Conservation (phyloP, 352 stramenopile genomes). For the Globisporangium middletonii region DNA sequence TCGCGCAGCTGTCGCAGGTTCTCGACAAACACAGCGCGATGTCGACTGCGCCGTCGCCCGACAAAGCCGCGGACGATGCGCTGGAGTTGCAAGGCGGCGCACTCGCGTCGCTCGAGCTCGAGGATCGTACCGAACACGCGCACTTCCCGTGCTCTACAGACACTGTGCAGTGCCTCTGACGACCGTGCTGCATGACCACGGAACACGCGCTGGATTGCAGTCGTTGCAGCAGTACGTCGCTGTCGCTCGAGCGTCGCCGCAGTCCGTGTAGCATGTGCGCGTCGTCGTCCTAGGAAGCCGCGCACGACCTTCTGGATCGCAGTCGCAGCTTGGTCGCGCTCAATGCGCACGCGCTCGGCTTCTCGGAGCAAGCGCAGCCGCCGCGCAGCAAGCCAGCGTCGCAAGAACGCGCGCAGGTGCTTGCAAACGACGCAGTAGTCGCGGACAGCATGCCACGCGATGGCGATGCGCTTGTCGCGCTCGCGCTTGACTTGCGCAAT, state of each 20-base stretch:
- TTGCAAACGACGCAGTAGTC: conserved; percentile 26
- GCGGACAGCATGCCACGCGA: conserved; percentile 23
- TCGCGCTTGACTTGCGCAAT: conserved; percentile 20
- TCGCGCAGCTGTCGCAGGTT: conserved; percentile 20
- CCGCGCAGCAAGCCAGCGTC: conserved; percentile 25
- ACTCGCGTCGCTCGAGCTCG: conserved; percentile 5
- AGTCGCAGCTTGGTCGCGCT: conserved; percentile 23
- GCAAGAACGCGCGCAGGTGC: conserved; percentile 24
- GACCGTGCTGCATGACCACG: conserved; percentile 24
- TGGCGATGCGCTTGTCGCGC: conserved; percentile 19
- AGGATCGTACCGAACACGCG: conserved; percentile 17
- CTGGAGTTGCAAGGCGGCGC: conserved; percentile 30
- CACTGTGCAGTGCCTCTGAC: conserved; percentile 1
- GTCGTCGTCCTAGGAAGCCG: conserved; percentile 31
- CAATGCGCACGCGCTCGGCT: conserved; percentile 26
- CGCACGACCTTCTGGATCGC: conserved; percentile 34
- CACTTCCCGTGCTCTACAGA: conserved; percentile 10
- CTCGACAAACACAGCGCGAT: conserved; percentile 14
- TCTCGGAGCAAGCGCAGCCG: conserved; percentile 30
- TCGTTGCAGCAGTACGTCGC: conserved; percentile 19
- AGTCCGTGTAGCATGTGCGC: conserved; percentile 15
- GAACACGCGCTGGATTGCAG: conserved; percentile 33
- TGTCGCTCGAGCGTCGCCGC: conserved; percentile 14
- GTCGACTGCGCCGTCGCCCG: conserved; percentile 22
- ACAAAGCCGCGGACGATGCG: conserved; percentile 33